Evolutionary conservation across 2,329 filamentous ascomycete species (phyloP).

Genomic region (Fusarium secorum): DNA sequence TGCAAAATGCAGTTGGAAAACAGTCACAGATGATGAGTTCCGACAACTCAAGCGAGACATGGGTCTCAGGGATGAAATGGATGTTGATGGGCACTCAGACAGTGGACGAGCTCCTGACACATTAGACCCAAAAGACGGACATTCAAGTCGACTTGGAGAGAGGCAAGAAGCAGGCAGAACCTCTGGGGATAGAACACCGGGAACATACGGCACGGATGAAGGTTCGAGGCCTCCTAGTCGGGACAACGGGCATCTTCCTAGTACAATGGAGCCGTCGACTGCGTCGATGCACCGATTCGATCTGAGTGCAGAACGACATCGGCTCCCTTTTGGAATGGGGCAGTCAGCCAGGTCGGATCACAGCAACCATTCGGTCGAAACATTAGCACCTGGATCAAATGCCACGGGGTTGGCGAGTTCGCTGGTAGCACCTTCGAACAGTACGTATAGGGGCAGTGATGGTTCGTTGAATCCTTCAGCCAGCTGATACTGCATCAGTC

Average conservation of each 20-base stretch:
- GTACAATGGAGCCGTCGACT: conserved; percentile 33
- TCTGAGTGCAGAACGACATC: conserved; percentile 33
- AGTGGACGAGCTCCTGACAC: conserved; percentile 18
- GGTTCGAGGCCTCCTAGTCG: conserved; percentile 34
- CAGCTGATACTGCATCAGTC: conserved; percentile 20
- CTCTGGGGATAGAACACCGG: conserved; percentile 34
- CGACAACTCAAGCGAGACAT: conserved; percentile 43
- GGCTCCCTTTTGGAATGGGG: conserved; percentile 24
- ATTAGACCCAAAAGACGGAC: conserved; percentile 21
- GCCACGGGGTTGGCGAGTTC: conserved; percentile 7
- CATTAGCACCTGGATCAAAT: conserved; percentile 4
- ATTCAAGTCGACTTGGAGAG: conserved; percentile 18
- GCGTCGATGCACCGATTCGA: conserved; percentile 35
- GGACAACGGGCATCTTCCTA: conserved; percentile 29
- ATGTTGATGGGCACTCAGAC: conserved; percentile 28
- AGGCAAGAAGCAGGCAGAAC: conserved; percentile 19
- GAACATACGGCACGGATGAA: conserved; percentile 28
- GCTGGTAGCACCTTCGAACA: conserved; percentile 12
- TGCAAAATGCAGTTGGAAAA: conserved; percentile 86
- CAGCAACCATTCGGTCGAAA: conserved; percentile 18
- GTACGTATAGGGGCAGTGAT: conserved; percentile 27
- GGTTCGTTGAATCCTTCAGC: conserved; percentile 33
- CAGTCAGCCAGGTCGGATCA: conserved; percentile 18
- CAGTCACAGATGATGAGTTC: conserved; percentile 76
- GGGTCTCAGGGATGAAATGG: conserved; percentile 30